Base-by-base conservation (phyloP, 202 grass and related monocot genomes). In the Setaria italica region DNA sequence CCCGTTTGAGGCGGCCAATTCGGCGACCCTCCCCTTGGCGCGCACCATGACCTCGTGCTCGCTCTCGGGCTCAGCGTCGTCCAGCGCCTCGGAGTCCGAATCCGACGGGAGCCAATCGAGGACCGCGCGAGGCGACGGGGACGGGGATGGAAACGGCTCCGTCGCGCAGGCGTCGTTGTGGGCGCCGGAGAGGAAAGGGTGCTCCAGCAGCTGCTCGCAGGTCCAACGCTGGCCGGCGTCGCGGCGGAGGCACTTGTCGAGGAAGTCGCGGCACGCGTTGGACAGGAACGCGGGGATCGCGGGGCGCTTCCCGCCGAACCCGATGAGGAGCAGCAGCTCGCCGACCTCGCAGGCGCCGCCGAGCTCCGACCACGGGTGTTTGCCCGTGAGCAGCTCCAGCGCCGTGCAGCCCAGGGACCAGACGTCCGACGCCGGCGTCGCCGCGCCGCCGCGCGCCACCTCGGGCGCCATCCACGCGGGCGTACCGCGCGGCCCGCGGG, bases 391-490 rank as follows among this genome's bases (percentile, higher is more conserved):
- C 79, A 95, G 92, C 88, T 99, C 96, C 43, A 99, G 84, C 51
- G 94, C 88, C 10, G 96, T 99, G 84, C 96, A 99, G 4, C 93
- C 96, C 20, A 99, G 90, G 7, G 96, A 91, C 96, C 96, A 99
- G 1, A 98, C 81, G 80, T 98, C 96, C 12, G 93, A 92, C 15
- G 79, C 91, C 8, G 91, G 88, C 70, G 86, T 92, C 43, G 88
- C 80, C 62, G 37, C 51, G 71, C 84, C 72, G 65, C 96, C 96
- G 67, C 91, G 87, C 11, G 87, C 91, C 41, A 94, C 93, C 85
- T 98, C 96, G 0, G 96, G 95, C 17, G 93, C 95, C 95, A 98
- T 98, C 95, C 95, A 98, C 7, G 89, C 85, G 3, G 93, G 93
- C 20, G 93, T 98, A 6, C 93, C 95, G 37, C 84, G 78, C 12